Evolutionary conservation across 495 filamentous ascomycete species (phyloP), one percentile per base, ranked within the genome.

Genomic region (Barbatosphaeria neglecta): DNA sequence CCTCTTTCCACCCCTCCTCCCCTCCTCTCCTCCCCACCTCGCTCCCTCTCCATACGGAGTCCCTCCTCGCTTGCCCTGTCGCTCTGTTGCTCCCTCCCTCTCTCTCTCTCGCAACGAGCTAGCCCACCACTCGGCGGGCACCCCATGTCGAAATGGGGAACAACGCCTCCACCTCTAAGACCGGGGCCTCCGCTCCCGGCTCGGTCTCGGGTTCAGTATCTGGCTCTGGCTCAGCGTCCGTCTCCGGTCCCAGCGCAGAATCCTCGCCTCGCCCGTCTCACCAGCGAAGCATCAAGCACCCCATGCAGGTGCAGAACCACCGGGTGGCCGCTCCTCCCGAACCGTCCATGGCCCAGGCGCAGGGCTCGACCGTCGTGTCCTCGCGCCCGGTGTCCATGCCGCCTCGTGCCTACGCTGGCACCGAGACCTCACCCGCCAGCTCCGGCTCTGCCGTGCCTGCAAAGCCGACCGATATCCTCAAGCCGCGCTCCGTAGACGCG

Each of bases 291-390:
- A 52, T 48, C 49, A 50, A 45, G 41, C 53, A 62, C 47, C 59
- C 54, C 33, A 51, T 62, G 23, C 57, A 59, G 39, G 54, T 63
- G 42, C 60, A 61, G 31, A 50, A 50, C 47, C 62, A 63, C 52
- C 59, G 70, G 50, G 60, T 63, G 50, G 65, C 72, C 53, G 73
- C 70, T 39, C 71, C 73, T 22, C 72, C 72, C 45, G 72, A 76
- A 57, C 62, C 71, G 18, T 76, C 73, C 43, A 59, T 70, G 50
- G 67, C 70, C 41, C 72, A 76, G 55, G 75, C 72, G 43, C 72
- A 72, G 51, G 75, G 72, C 55, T 66, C 70, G 22, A 68, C 58
- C 48, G 58, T 47, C 24, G 49, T 60, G 46, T 53, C 63, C 53
- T 67, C 64, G 50, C 69, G 68, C 23, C 49, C 62, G 20, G 67